Evolutionary conservation across 371 early-diverging fungal species (phyloP), one percentile per base, ranked within the genome.

Genomic region (Sanchytrium tribonematis): DNA sequence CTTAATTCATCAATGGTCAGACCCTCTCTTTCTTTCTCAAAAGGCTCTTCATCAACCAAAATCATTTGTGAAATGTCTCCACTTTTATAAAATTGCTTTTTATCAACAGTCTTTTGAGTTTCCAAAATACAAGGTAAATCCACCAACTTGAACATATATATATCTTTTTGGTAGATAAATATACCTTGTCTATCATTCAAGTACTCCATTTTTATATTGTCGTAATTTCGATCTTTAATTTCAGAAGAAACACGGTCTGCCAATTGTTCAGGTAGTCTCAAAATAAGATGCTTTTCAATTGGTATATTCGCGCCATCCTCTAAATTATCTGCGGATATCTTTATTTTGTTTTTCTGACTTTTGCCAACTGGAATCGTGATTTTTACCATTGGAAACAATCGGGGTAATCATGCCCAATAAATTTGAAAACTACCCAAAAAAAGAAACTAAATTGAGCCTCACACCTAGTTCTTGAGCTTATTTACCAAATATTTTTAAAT

Each of bases 121-220:
- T 98, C 98, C 29, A 93, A 86, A 70, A 98, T 89, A 0, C 89
- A 91, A 17, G 99, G 99, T 70, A 97, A 75, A 77, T 93, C 94
- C 1, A 93, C 88, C 30, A 97, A 78, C 31, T 79, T 83, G 22
- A 48, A 48, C 22, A 48, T 48, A 48, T 48, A 48, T 12, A 22
- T 68, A 28, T 70, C 69, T 0, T 71, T 71, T 28, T 70, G 70
- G 69, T 72, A 75, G 31, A 48, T 22, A 48, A 48, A 48, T 48
- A 48, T 48, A 12, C 48, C 48, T 22, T 48, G 48, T 48, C 22
- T 48, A 22, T 48, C 48, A 48, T 48, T 48, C 48, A 48, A 48
- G 22, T 48, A 48, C 48, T 48, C 48, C 48, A 48, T 48, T 48
- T 48, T 48, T 5, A 48, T 48, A 22, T 48, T 22, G 22, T 48